phyloP scores from a whole-genome alignment of 768 basidiomycete genomes.

The Kondoa subrosea region DNA sequence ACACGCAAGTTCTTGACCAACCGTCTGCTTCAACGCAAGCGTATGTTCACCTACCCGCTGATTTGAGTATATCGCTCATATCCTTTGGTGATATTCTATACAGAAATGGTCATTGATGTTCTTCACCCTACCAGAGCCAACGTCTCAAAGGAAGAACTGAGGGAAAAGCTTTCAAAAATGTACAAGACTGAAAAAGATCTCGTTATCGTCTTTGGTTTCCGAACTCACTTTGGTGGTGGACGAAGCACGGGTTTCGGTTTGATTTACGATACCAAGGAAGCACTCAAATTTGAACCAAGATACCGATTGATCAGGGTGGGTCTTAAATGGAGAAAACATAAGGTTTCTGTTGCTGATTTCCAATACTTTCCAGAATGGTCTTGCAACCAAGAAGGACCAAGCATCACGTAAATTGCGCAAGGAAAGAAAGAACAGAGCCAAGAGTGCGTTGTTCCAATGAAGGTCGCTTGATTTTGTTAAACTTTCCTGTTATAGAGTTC shows the following conservation, averaged over 20 bases:
- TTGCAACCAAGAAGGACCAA: constrained; percentile 59
- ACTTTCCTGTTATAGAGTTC: constrained; percentile 41
- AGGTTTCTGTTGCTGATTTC: background rate
- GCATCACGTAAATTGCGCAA: constrained; percentile 94
- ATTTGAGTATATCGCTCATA: background rate
- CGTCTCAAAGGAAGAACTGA: constrained; percentile 77
- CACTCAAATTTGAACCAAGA: constrained; percentile 91
- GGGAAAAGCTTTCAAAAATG: constrained; percentile 73
- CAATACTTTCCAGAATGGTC: constrained; percentile 34
- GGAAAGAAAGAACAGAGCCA: constrained; percentile 97
- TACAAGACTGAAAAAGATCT: constrained; percentile 87
- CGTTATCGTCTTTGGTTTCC: constrained; percentile 84
- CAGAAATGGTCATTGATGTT: constrained; percentile 40
- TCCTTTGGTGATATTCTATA: background rate
- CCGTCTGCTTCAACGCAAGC: constrained; percentile 84
- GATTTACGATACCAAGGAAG: constrained; percentile 89
- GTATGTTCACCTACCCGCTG: constrained; percentile 57
- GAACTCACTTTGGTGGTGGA: constrained; percentile 96
- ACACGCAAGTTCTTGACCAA: constrained; percentile 80
- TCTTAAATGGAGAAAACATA: constrained; percentile 22
- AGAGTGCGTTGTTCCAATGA: constrained; percentile 50
- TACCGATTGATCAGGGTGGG: constrained; percentile 84
- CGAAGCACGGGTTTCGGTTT: constrained; percentile 89
- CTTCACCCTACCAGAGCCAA: constrained; percentile 91
- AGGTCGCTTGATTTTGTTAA: constrained; percentile 4